Evolutionary conservation across 2,329 filamentous ascomycete species (phyloP).

Genomic region (Arthrobotrys pseudoclavata): DNA sequence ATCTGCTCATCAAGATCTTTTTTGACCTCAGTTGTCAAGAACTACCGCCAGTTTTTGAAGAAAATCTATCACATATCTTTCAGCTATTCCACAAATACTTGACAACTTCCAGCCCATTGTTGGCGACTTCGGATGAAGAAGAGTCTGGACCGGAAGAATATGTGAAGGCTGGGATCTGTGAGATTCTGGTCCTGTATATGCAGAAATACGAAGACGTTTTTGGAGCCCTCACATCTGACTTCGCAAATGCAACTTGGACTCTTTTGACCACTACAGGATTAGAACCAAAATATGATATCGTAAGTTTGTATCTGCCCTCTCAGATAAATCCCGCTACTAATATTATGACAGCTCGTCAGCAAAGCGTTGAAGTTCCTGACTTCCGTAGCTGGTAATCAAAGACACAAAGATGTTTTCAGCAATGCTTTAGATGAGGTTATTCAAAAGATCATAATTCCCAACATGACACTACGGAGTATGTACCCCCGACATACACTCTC

Average conservation of each 20-base stretch:
- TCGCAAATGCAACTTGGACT: conserved; percentile 91
- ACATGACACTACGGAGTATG: conserved; percentile 79
- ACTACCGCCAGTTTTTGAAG: conserved; percentile 92
- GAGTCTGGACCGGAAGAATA: conserved; percentile 87
- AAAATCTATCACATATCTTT: conserved; percentile 83
- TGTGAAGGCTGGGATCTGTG: conserved; percentile 93
- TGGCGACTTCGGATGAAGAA: conserved; percentile 88
- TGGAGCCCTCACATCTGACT: conserved; percentile 80
- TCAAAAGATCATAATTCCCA: conserved; percentile 95
- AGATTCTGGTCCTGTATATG: conserved; percentile 88
- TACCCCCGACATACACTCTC: conserved; percentile 2
- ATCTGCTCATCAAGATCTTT: conserved; percentile 89
- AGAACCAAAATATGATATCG: conserved; percentile 90
- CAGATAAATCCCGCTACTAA: neutral
- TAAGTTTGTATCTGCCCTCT: conserved; percentile 46
- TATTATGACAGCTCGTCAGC: conserved; percentile 77
- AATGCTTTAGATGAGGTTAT: conserved; percentile 87
- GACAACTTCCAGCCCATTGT: conserved; percentile 84
- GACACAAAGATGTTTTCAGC: conserved; percentile 88
- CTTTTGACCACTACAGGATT: conserved; percentile 87
- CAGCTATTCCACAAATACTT: conserved; percentile 91
- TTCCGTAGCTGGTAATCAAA: conserved; percentile 81
- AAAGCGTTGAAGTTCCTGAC: conserved; percentile 95
- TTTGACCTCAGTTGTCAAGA: conserved; percentile 99
- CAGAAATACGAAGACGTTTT: conserved; percentile 98